phyloP scores from a whole-genome alignment of 805 yeast genomes.

The Zygosaccharomyces gambellarensis region DNA sequence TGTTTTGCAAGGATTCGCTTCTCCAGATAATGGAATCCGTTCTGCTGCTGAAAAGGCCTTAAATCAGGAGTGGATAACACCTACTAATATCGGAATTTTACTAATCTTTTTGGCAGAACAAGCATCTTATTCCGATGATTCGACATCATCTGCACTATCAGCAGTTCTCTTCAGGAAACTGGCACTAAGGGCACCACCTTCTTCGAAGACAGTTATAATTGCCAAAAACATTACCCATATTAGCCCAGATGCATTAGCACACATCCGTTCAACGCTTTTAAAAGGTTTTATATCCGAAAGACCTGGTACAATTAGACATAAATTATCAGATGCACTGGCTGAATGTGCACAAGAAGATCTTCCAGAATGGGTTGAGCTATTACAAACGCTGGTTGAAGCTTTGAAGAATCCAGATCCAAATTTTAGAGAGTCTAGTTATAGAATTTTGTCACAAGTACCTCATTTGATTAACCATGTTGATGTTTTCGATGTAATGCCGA shows the following conservation, averaged over 20 bases:
- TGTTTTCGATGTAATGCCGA: conserved; percentile 52
- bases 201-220: conserved; percentile 51
- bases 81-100: conserved; percentile 62
- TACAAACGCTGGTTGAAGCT: conserved; percentile 71
- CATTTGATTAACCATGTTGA: conserved; percentile 61
- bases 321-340: conserved; percentile 88
- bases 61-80: conserved; percentile 69
- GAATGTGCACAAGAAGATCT: conserved; percentile 75
- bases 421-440: conserved; percentile 83
- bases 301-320: conserved; percentile 78
- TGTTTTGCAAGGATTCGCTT: conserved; percentile 63
- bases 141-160: conserved; percentile 60
- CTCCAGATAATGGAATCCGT: conserved; percentile 73
- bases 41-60: conserved; percentile 71
- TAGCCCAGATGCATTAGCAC: conserved; percentile 50
- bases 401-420: conserved; percentile 51
- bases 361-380: conserved; percentile 69
- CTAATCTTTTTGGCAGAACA: conserved; percentile 78
- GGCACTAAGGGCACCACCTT: conserved; percentile 71
- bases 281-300: conserved; percentile 69
- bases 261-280: conserved; percentile 61
- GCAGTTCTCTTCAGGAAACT: conserved; percentile 88
- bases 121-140: conserved; percentile 58
- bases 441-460: conserved; percentile 84
- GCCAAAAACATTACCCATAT: conserved; percentile 76